phyloP scores from a whole-genome alignment of 2,329 filamentous ascomycete genomes.

The Biscogniauxia marginata region DNA sequence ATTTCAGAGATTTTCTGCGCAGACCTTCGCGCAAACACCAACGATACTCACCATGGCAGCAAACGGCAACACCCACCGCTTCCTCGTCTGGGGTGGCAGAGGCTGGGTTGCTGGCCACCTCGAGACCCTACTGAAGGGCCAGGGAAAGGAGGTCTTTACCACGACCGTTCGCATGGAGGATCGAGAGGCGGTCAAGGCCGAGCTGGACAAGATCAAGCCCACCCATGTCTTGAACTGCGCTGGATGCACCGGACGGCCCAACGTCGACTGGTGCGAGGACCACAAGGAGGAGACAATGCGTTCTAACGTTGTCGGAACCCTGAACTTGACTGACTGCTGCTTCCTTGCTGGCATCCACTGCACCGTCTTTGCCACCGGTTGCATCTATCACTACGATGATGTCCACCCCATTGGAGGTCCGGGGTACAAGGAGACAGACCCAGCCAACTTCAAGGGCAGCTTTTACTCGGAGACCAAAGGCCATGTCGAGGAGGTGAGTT shows the following conservation, averaged over 20 bases:
- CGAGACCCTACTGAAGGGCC: conserved; percentile 53
- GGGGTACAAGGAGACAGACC: conserved; percentile 61
- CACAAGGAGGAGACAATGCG: conserved; percentile 66
- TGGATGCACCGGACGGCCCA: conserved; percentile 64
- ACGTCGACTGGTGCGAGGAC: conserved; percentile 71
- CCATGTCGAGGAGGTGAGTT: conserved; percentile 59
- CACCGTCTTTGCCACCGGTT: conserved; percentile 67
- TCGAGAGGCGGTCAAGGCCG: conserved; percentile 53
- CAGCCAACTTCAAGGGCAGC: conserved; percentile 63
- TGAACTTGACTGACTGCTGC: conserved; percentile 63
- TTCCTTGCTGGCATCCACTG: conserved; percentile 57
- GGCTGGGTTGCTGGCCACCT: conserved; percentile 65
- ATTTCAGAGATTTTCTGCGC: background rate
- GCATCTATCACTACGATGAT: conserved; percentile 65
- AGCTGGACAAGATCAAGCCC: conserved; percentile 58
- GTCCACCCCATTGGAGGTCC: conserved; percentile 58
- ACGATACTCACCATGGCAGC: conserved; percentile 26
- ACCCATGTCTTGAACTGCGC: conserved; percentile 67
- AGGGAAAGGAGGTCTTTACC: conserved; percentile 59
- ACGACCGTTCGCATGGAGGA: conserved; percentile 67
- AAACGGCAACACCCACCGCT: conserved; percentile 38
- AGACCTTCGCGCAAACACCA: background rate
- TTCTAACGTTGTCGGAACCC: conserved; percentile 64
- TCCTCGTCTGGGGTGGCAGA: conserved; percentile 63
- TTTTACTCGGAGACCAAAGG: conserved; percentile 69